Evolutionary conservation across 2,329 filamentous ascomycete genomes (phyloP).

Genomic region (Exophiala xenobiotica): DNA sequence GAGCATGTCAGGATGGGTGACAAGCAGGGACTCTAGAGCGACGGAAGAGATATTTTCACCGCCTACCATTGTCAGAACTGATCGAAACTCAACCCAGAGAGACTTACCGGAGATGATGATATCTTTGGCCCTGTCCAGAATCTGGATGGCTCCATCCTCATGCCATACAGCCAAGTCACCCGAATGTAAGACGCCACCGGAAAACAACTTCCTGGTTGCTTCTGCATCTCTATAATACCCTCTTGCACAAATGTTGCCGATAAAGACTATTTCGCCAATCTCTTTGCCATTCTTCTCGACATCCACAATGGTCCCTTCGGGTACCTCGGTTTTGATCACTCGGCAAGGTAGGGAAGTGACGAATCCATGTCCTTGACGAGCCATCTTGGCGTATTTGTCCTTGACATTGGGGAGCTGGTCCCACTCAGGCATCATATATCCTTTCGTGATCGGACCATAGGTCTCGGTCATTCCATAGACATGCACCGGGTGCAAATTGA

Average conservation of each 20-base stretch:
- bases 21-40: constrained; percentile 84
- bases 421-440: constrained; percentile 85
- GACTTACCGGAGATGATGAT: constrained; percentile 91
- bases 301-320: constrained; percentile 60
- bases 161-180: constrained; percentile 94
- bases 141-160: constrained; percentile 84
- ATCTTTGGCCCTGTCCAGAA: constrained; percentile 91
- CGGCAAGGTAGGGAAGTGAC: constrained; percentile 77
- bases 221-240: constrained; percentile 89
- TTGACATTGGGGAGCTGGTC: constrained; percentile 63
- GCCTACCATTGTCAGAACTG: constrained; percentile 50
- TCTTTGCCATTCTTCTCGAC: constrained; percentile 70
- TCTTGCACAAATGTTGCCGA: constrained; percentile 86
- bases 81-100: no score
- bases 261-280: constrained; percentile 81
- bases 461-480: constrained; percentile 88
- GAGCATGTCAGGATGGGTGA: constrained; percentile 81
- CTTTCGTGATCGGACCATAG: constrained; percentile 93
- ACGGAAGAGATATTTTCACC: constrained; percentile 97
- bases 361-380: constrained; percentile 89
- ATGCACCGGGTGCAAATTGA: constrained; percentile 89
- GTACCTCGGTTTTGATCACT: constrained; percentile 75
- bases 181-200: constrained; percentile 80
- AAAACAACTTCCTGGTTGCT: constrained; percentile 83
- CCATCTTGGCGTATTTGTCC: constrained; percentile 87